These are phyloP conservation scores for Ceratocystis destructans DNA, from an alignment of 2,329 filamentous ascomycete species.

Conservation along the genomic window DNA sequence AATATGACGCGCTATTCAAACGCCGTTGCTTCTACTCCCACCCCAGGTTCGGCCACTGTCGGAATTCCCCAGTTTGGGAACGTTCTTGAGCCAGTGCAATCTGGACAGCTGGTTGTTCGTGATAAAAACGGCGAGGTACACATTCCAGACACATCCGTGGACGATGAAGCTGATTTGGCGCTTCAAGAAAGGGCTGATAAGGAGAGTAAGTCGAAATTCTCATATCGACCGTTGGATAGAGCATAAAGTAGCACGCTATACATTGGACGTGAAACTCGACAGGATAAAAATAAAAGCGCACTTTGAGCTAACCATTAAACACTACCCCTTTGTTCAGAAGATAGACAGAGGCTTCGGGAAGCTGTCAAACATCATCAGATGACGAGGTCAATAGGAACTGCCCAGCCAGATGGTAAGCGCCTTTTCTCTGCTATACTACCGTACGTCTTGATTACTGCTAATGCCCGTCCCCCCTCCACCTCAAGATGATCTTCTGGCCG, in stretches of 20 bases:
- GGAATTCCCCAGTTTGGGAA: not conserved
- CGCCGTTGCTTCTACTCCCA: not conserved
- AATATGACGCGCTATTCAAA: not conserved
- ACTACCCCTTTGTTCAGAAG: slow-evolving; percentile 30
- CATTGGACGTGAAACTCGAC: slow-evolving; percentile 20
- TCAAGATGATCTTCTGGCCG: slow-evolving; percentile 50
- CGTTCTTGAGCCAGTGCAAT: slow-evolving; percentile 12
- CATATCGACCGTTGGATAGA: not conserved
- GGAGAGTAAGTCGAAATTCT: slow-evolving; percentile 33
- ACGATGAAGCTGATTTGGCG: slow-evolving; percentile 41
- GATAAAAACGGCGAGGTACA: slow-evolving; percentile 50
- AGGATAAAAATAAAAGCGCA: slow-evolving; percentile 19
- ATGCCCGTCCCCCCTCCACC: not conserved
- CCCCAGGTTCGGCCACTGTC: not conserved
- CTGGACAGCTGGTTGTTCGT: slow-evolving; percentile 46
- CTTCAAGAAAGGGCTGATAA: slow-evolving; percentile 44
- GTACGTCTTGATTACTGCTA: not conserved
- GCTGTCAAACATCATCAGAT: slow-evolving; percentile 48
- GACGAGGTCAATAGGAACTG: slow-evolving; percentile 43
- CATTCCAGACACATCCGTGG: slow-evolving; percentile 27
- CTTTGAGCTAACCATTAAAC: slow-evolving; percentile 4
- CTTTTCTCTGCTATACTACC: not conserved
- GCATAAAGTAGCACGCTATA: not conserved
- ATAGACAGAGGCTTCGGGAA: slow-evolving; percentile 46
- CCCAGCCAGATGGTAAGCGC: slow-evolving; percentile 43